Conservation (phyloP, 495 filamentous ascomycete species). For the Talaromyces wortmannii region DNA sequence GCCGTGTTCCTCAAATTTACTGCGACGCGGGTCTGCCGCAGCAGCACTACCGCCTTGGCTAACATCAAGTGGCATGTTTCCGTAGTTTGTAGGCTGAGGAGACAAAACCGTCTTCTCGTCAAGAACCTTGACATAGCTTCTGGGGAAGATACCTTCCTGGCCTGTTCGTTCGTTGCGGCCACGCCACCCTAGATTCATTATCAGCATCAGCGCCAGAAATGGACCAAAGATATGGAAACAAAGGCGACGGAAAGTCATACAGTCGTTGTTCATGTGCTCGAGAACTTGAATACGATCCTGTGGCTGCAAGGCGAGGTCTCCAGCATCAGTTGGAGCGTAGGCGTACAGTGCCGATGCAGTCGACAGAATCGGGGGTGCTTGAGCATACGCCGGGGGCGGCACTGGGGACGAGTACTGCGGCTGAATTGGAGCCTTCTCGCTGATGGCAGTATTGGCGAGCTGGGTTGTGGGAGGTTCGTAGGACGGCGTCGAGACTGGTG, state of each 20-base stretch:
- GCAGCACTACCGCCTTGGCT: conserved; percentile 23
- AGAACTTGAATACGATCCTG: conserved; percentile 72
- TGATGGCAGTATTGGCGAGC: conserved; percentile 37
- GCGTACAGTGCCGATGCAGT: conserved; percentile 77
- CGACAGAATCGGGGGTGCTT: conserved; percentile 52
- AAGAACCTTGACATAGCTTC: conserved; percentile 69
- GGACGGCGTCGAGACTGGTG: conserved; percentile 22
- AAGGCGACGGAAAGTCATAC: conserved; percentile 36
- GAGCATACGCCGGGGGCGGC: conserved; percentile 47
- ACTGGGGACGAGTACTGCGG: conserved; percentile 39
- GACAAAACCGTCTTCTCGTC: conserved; percentile 30
- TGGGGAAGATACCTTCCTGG: conserved; percentile 84
- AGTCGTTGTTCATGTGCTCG: conserved; percentile 92
- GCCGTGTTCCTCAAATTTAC: conserved; percentile 46
- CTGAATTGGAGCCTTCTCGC: conserved; percentile 48
- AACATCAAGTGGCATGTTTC: conserved; percentile 47
- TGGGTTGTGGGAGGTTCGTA: conserved; percentile 39
- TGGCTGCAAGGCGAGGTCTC: conserved; percentile 68
- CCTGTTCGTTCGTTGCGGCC: conserved; percentile 76
- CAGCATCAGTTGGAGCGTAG: conserved; percentile 69
- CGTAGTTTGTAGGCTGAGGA: conserved; percentile 37
- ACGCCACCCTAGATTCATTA: conserved; percentile 54
- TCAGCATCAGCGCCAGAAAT: conserved; percentile 11
- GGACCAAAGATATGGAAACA: not conserved
- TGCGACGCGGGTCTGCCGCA: conserved; percentile 21